Evolutionary conservation across 2,329 filamentous ascomycete species (phyloP).

Genomic region (Calonectria pseudoturangicola): DNA sequence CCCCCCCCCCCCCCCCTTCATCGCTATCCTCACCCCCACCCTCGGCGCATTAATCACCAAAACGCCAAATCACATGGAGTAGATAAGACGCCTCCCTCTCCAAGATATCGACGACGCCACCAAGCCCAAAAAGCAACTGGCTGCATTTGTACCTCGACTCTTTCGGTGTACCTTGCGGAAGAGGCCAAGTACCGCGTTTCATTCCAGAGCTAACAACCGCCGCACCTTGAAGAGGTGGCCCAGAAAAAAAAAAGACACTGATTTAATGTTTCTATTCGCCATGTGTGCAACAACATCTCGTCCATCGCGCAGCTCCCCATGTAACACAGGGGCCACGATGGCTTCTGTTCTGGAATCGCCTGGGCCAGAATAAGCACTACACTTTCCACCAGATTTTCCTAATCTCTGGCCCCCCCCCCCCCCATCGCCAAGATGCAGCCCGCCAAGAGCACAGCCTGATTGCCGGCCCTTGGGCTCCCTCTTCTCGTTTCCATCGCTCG

Average conservation of each 20-base stretch:
- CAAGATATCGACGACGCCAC: conserved; percentile 44
- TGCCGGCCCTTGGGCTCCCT: conserved; percentile 15
- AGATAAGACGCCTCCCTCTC: conserved; percentile 47
- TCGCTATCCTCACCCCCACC: conserved; percentile 22
- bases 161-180: conserved; percentile 14
- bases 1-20: conserved; percentile 20
- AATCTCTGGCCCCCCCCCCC: neutral
- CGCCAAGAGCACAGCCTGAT: conserved; percentile 31
- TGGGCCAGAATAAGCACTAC: neutral
- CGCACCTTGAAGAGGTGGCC: conserved; percentile 5
- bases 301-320: neutral
- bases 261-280: neutral
- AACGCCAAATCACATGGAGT: conserved; percentile 45
- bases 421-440: conserved; percentile 8
- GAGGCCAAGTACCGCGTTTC: conserved; percentile 22
- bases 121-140: conserved; percentile 30
- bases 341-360: neutral
- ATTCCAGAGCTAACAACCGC: conserved; percentile 13
- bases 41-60: conserved; percentile 49
- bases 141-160: conserved; percentile 17
- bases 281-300: neutral
- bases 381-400: neutral
- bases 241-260: too few species aligned
- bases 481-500: conserved; percentile 17
- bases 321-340: neutral